These are phyloP conservation scores for Rhizopogon rudus DNA, from an alignment of 768 basidiomycete species.

Conservation along the genomic window DNA sequence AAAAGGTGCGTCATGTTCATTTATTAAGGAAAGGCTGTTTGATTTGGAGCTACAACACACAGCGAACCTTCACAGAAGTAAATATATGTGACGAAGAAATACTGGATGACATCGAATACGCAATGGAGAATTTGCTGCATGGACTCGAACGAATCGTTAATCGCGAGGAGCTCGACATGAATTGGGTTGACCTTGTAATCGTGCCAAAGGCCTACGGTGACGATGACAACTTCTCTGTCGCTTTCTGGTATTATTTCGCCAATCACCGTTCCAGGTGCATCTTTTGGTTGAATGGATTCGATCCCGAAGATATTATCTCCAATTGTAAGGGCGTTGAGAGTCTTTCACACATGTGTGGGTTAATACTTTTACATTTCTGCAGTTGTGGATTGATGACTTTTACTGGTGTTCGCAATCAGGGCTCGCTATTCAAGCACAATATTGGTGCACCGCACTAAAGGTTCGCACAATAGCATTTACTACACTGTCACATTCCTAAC, in stretches of 20 bases:
- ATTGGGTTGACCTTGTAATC: conserved; percentile 40
- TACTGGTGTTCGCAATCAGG: conserved; percentile 16
- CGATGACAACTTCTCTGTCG: conserved; percentile 6
- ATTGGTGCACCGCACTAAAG: conserved; percentile 23
- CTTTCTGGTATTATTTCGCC: conserved; percentile 47
- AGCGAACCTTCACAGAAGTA: conserved; percentile 54
- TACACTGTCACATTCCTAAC: neutral
- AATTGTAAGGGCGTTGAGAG: conserved; percentile 17
- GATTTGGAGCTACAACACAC: neutral
- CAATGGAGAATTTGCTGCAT: conserved; percentile 18
- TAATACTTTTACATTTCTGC: neutral
- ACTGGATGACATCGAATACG: conserved; percentile 29
- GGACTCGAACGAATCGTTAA: conserved; percentile 15
- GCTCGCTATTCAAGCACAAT: conserved; percentile 31
- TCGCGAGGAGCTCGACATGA: conserved; percentile 4
- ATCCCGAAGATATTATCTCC: conserved; percentile 26
- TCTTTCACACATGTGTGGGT: conserved; percentile 20
- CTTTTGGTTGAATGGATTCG: conserved; percentile 49
- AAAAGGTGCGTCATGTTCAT: neutral
- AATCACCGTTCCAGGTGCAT: conserved; percentile 40
- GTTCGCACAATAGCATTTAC: neutral
- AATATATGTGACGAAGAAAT: conserved; percentile 38
- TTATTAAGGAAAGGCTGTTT: neutral
- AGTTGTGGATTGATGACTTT: neutral
- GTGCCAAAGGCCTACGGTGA: conserved; percentile 27